Base-by-base conservation (phyloP, 2,329 filamentous ascomycete genomes). In the Paramyrothecium roridum region DNA sequence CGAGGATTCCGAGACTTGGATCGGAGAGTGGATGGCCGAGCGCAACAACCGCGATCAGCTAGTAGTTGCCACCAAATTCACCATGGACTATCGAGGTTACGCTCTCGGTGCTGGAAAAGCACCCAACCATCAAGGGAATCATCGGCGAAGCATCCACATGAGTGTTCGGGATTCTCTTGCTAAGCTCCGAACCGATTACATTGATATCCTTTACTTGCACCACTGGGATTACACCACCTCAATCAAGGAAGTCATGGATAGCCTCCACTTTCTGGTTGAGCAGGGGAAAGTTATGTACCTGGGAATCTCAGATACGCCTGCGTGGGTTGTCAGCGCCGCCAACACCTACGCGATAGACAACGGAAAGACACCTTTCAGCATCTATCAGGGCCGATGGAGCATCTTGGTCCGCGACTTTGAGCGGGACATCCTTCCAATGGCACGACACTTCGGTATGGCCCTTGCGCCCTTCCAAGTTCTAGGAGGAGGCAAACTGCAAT, bases 391-490 rank as follows among this genome's bases (percentile, higher is more conserved):
- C 23, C 64, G 65, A 3, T 76, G 73, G 73, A 72, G 64, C 48
- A 56, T 70, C 7, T 57, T 65, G 50, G 20, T 53, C 21, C 67
- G 72, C 12, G 72, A 75, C 55, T 61, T 75, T 23, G 73, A 77
- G 58, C 69, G 73, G 19, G 73, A 76, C 3, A 73, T 76, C 48
- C 61, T 79, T 12, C 76, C 76, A 3, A 76, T 78, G 73, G 66
- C 66, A 7, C 67, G 70, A 17, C 63, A 68, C 22, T 72, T 72
- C 33, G 73, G 73, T 54, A 76, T 78, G 85, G 85, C 73, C 21
- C 59, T 86, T 3, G 71, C 76, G 0, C 84, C 85, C 0, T 89
- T 83, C 83, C 84, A 82, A 51, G 80, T 79, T 1, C 70, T 86
- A 7, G 82, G 82, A 19, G 76, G 70, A 70, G 81, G 81, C 45